Base-by-base conservation (phyloP, 306 rosid genomes). In the Acacia confusa region DNA sequence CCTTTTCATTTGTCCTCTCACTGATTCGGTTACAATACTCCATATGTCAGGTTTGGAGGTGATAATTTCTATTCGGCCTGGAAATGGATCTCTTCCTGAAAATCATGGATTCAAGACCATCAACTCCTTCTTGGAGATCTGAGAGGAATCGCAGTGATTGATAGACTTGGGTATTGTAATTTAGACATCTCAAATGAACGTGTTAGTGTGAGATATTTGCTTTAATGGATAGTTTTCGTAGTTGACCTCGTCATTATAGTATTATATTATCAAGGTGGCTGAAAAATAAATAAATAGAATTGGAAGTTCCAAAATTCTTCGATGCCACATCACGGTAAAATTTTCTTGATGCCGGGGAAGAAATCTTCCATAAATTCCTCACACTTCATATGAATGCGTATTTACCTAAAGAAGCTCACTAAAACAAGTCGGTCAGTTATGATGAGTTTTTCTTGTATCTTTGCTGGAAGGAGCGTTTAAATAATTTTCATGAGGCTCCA, bases 21-120 rank as follows among this genome's bases (percentile, higher is more conserved):
- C 78, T 0, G 15, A 75, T 75, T 75, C 68, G 61, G 40, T 61
- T 28, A 48, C 38, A 68, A 74, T 65, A 47, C 74, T 72, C 61
- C 6, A 13, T 78, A 80, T 82, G 77, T 67, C 92, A 95, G 97
- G 97, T 74, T 86, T 91, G 92, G 95, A 91, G 84, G 98, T 87
- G 78, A 70, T 89, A 40, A 71, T 95, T 79, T 90, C 97, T 38
- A 83, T 91, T 82, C 87, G 98, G 82, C 98, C 98, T 3, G 98
- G 97, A 83, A 94, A 94, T 77, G 97, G 87, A 77, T 90, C 97
- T 74, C 95, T 94, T 85, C 98, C 95, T 44, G 92, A 89, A 69
- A 81, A 88, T 65, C 97, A 91, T 74, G 97, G 90, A 25, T 95
- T 92, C 92, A 91, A 84, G 89, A 91, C 97, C 32, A 44, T 95